Conservation (phyloP, 371 early-diverging fungal genomes). For the Mortierella sp. region DNA sequence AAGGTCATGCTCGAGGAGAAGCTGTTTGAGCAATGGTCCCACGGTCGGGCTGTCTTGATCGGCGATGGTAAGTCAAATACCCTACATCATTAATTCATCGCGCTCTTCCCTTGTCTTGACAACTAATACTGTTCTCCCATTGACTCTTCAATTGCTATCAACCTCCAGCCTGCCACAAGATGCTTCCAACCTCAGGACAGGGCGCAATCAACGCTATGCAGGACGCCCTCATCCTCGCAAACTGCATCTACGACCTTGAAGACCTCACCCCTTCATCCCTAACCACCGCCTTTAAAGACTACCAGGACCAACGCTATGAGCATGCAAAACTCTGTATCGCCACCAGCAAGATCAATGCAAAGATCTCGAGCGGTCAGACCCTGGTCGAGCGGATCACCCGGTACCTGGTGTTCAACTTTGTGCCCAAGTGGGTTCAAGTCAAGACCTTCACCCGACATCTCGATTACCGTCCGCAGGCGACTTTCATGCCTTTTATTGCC, state of each 20-base stretch:
- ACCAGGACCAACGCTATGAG: constrained; percentile 1
- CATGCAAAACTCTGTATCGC: not conserved
- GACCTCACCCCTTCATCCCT: not conserved
- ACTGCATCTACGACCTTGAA: constrained; percentile 8
- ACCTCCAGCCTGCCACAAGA: constrained; percentile 3
- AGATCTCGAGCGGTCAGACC: not conserved
- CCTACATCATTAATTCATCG: too few species aligned
- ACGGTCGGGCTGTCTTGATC: constrained; percentile 17
- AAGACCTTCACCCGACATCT: not conserved
- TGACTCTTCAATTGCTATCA: too few species aligned
- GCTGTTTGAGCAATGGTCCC: constrained; percentile 22
- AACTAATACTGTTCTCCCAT: too few species aligned
- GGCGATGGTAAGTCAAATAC: constrained; percentile 28
- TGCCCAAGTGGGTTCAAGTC: not conserved
- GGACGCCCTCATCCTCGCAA: constrained; percentile 11
- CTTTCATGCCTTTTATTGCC: not conserved
- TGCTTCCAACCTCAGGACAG: constrained; percentile 1
- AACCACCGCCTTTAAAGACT: not conserved
- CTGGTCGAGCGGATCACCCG: not conserved
- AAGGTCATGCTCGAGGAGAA: constrained; percentile 28
- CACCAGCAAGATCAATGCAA: not conserved
- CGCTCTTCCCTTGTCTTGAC: too few species aligned
- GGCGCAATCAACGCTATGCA: constrained; percentile 22
- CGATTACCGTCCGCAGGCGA: not conserved
- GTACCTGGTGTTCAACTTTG: not conserved